These are phyloP conservation scores for Solanum etuberosum DNA, from an alignment of 257 asterid species.

Conservation along the genomic window DNA sequence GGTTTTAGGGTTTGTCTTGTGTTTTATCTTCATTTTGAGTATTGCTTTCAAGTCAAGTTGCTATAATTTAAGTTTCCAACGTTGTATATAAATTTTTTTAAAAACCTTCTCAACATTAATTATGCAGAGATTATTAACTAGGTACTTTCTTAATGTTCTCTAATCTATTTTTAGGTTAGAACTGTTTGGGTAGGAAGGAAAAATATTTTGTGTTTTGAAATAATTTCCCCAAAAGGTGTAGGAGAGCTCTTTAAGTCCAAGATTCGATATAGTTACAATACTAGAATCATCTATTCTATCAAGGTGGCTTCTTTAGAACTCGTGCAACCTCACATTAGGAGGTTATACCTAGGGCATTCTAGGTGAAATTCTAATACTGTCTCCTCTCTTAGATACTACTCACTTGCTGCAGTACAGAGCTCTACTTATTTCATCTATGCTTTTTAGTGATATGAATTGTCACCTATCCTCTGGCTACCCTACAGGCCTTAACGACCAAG, in stretches of 20 bases:
- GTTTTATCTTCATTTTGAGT: not conserved
- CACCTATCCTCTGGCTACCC: not conserved
- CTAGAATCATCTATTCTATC: not conserved
- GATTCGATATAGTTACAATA: not conserved
- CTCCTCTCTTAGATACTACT: not conserved
- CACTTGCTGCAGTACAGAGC: not conserved
- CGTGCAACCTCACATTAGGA: not conserved
- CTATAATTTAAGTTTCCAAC: not conserved
- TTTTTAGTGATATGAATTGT: not conserved
- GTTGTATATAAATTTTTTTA: not conserved
- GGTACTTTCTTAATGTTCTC: not conserved
- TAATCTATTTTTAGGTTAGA: not conserved
- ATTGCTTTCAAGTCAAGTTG: not conserved
- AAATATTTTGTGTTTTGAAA: not conserved
- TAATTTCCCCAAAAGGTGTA: not conserved
- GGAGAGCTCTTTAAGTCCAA: not conserved
- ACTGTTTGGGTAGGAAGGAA: not conserved
- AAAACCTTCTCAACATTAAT: not conserved
- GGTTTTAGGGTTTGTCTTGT: not conserved
- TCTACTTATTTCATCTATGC: not conserved
- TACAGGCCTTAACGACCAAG: not conserved
- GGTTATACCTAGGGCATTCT: not conserved
- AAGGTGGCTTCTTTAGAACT: not conserved
- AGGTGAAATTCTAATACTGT: not conserved
- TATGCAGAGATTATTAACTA: not conserved